Evolutionary conservation across 2,329 filamentous ascomycete species (phyloP), one percentile per base, ranked within the genome.

Genomic region (Aureobasidium subglaciale): DNA sequence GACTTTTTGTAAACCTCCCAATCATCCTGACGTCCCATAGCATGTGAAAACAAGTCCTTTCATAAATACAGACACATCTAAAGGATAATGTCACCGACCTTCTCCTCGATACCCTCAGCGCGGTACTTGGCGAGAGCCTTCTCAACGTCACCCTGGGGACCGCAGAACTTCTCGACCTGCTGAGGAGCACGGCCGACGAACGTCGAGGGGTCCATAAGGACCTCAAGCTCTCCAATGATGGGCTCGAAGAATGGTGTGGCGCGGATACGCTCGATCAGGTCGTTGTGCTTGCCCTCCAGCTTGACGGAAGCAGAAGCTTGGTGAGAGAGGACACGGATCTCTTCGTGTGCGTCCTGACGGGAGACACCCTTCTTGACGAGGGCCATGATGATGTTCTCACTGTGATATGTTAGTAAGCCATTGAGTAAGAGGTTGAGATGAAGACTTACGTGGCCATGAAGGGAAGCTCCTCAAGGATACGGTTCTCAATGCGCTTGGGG

Each of bases 291-390:
- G 32, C 88, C 88, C 69, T 86, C 75, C 63, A 82, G 78, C 75
- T 88, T 88, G 37, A 90, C 85, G 10, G 86, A 83, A 29, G 78
- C 76, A 40, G 78, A 81, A 0, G 90, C 88, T 72, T 95, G 77
- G 73, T 90, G 86, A 2, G 81, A 88, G 41, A 96, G 78, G 1
- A 96, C 87, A 54, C 71, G 85, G 64, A 96, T 91, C 70, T 92
- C 75, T 73, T 96, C 90, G 71, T 96, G 90, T 1, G 88, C 86
- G 55, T 91, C 88, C 68, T 95, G 89, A 49, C 90, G 77, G 9
- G 82, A 87, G 25, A 76, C 79, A 29, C 88, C 88, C 65, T 84
- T 80, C 56, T 83, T 81, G 25, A 85, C 82, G 56, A 92, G 78
- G 62, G 82, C 83, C 88, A 95, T 90, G 68, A 91, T 88, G 67